A percentile compares a stretch with the other conserved stretches of the same genome.
phyloP scores from a whole-genome alignment of 2,329 filamentous ascomycete genomes.

The Nigrograna mackinnonii region DNA sequence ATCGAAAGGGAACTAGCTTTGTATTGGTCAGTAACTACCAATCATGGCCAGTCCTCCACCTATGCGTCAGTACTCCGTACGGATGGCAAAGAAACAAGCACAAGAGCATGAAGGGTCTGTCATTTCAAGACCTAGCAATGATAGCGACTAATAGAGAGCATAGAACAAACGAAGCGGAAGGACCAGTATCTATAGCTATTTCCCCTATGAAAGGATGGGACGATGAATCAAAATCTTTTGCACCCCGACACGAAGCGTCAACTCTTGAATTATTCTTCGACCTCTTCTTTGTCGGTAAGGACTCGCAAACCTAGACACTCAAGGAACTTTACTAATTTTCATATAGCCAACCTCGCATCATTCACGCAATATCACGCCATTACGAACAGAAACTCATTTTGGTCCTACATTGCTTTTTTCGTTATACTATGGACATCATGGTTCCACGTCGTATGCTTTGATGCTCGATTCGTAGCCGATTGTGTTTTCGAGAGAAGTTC shows the following conservation, averaged over 20 bases:
- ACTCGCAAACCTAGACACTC: not conserved
- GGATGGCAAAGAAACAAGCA: too few relatives aligned
- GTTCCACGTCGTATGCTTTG: conserved; percentile 63
- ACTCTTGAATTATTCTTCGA: conserved; percentile 28
- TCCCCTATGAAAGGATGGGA: conserved; percentile 12
- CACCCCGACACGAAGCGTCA: conserved; percentile 21
- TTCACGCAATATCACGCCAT: conserved; percentile 59
- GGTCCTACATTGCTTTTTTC: conserved; percentile 53
- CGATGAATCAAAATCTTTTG: conserved; percentile 13
- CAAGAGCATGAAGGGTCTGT: too few relatives aligned
- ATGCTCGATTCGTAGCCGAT: conserved; percentile 65
- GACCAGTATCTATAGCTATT: not conserved
- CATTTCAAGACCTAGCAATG: too few relatives aligned
- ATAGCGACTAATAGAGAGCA: too few relatives aligned
- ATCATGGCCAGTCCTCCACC: too few relatives aligned
- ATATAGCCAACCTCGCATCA: conserved; percentile 62
- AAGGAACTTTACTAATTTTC: not conserved
- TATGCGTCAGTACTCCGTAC: too few relatives aligned
- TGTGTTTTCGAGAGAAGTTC: conserved; percentile 63
- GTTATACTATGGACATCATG: conserved; percentile 66
- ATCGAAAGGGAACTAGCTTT: too few relatives aligned
- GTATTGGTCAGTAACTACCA: too few relatives aligned
- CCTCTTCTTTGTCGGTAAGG: conserved; percentile 21
- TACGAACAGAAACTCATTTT: conserved; percentile 40
- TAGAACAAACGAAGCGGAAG: too few relatives aligned